Evolutionary conservation across 371 early-diverging fungal genomes (phyloP).

Genomic region (Smittium mucronatum): DNA sequence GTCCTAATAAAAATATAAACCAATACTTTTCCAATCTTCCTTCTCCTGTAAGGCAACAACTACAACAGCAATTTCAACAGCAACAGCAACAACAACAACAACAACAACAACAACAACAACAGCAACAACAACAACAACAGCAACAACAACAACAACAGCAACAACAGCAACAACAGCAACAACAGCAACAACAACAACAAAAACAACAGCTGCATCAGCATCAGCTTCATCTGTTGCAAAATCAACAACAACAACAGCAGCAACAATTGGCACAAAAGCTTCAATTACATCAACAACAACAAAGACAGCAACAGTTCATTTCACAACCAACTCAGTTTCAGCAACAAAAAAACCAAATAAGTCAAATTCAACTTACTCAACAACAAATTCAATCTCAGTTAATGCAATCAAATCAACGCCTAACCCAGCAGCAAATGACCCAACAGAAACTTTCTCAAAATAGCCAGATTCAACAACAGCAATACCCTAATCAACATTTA

Average conservation of each 20-base stretch:
- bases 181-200: slow-evolving; percentile 10
- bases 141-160: slow-evolving; percentile 7
- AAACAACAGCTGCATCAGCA: slow-evolving; percentile 7
- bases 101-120: slow-evolving; percentile 11
- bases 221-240: not conserved
- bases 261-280: not conserved
- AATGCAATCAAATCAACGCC: not conserved
- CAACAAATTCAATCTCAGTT: slow-evolving; percentile 9
- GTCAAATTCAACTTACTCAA: not conserved
- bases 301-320: not conserved
- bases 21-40: not conserved
- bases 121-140: slow-evolving; percentile 8
- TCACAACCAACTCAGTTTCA: not conserved
- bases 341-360: slow-evolving; percentile 8
- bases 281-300: slow-evolving; percentile 5
- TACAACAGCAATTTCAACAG: slow-evolving; percentile 15
- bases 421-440: slow-evolving; percentile 1
- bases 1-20: not conserved
- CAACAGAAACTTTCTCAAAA: slow-evolving; percentile 3
- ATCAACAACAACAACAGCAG: slow-evolving; percentile 1
- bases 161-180: slow-evolving; percentile 8
- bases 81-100: slow-evolving; percentile 14
- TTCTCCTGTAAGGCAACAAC: slow-evolving; percentile 11
- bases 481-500: slow-evolving; percentile 6
- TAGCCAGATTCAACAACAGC: slow-evolving; percentile 10